These are phyloP conservation scores for Trichoderma afroharzianum DNA, from an alignment of 2,329 filamentous ascomycete genomes.

Conservation along the genomic window DNA sequence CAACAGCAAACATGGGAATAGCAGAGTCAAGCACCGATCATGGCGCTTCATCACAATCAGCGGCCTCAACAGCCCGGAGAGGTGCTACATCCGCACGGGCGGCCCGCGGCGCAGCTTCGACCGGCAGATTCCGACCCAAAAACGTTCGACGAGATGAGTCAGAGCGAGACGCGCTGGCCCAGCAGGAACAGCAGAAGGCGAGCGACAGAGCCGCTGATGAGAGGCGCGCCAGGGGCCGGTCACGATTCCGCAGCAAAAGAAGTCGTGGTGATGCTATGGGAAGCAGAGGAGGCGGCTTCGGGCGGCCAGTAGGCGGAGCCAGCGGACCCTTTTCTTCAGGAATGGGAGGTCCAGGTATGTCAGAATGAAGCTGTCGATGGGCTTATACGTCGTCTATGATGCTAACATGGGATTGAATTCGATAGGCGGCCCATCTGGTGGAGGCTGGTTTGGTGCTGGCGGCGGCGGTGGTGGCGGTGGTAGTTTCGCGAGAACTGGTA, in stretches of 20 bases:
- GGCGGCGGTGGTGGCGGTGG: conserved; percentile 28
- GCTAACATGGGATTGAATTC: neutral
- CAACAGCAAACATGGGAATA: conserved; percentile 19
- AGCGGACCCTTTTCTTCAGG: conserved; percentile 40
- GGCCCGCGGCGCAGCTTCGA: conserved; percentile 33
- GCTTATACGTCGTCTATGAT: neutral
- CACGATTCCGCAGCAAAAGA: conserved; percentile 40
- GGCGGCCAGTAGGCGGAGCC: conserved; percentile 33
- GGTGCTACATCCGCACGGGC: conserved; percentile 27
- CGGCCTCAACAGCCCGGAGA: conserved; percentile 19
- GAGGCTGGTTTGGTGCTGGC: conserved; percentile 31
- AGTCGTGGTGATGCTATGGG: conserved; percentile 45
- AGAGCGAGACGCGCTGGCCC: conserved; percentile 45
- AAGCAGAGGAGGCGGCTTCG: conserved; percentile 35
- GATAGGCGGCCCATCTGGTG: conserved; percentile 22
- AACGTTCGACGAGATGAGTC: conserved; percentile 49
- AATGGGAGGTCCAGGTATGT: conserved; percentile 25
- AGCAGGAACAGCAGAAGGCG: conserved; percentile 42
- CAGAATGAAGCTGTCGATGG: neutral
- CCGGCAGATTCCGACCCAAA: conserved; percentile 45
- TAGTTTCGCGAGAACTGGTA: conserved; percentile 28
- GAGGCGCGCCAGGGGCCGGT: conserved; percentile 36
- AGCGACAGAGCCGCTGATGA: conserved; percentile 40
- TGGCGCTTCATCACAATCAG: conserved; percentile 10
- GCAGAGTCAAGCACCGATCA: conserved; percentile 15